Percentiles rank a stretch among this genome's conserved stretches.
phyloP scores from a whole-genome alignment of 2,329 filamentous ascomycete species.

The Apiospora aurea region DNA sequence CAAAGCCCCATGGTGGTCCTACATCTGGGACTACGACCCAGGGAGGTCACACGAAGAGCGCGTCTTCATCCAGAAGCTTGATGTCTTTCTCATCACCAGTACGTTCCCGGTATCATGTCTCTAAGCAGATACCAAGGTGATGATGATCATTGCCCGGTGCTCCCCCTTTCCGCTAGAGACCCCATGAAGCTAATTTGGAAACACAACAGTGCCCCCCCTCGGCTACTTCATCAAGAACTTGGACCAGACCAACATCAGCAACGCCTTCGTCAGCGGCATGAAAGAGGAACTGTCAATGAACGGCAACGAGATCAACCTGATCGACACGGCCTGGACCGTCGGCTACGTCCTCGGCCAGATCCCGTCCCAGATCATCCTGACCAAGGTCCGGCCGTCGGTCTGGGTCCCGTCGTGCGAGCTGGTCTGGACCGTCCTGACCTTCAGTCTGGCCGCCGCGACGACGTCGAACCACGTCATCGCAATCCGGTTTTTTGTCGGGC shows the following conservation, averaged over 20 bases:
- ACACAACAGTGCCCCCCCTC: constrained; percentile 31
- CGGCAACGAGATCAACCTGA: constrained; percentile 24
- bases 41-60: constrained; percentile 34
- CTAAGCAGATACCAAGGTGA: too few relatives aligned
- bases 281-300: constrained; percentile 36
- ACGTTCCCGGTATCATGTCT: background rate
- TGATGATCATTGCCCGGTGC: too few relatives aligned
- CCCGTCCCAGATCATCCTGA: constrained; percentile 23
- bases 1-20: constrained; percentile 35
- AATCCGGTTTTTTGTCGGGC: constrained; percentile 42
- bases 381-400: constrained; percentile 12
- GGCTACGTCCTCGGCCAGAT: constrained; percentile 23
- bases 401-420: constrained; percentile 24
- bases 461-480: constrained; percentile 24
- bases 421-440: constrained; percentile 21
- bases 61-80: constrained; percentile 35
- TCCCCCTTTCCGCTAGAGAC: background rate
- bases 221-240: constrained; percentile 39
- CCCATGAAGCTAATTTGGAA: background rate
- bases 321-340: constrained; percentile 22
- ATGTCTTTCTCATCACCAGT: constrained; percentile 34
- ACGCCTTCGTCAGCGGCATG: constrained; percentile 43
- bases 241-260: constrained; percentile 32
- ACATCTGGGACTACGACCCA: constrained; percentile 37
- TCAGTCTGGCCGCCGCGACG: constrained; percentile 19